Base-by-base conservation (phyloP, 2,329 filamentous ascomycete genomes). In the Ceratocystis albifundus region DNA sequence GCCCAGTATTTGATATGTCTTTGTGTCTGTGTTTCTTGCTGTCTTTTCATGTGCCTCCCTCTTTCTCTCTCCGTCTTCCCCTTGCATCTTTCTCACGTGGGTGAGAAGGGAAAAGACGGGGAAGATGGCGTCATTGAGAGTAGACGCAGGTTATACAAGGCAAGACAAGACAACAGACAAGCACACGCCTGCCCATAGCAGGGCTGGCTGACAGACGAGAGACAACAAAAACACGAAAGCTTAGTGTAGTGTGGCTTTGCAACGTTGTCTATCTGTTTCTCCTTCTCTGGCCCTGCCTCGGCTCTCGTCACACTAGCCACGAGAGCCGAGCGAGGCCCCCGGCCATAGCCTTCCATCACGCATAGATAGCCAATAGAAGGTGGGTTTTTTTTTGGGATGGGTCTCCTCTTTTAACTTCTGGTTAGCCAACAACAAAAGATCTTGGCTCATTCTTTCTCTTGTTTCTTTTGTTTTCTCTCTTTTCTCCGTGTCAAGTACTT, bases 401-500 rank as follows among this genome's bases (percentile, higher is more conserved):
- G 20, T 20, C 20, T 41, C 41, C 20, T 61, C 57, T 44, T 61
- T 41, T 44, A 8, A 22, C 28, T 61, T 44, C 8, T 61, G 20
- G 28, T 12, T 22, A 45, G 59, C 32, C 59, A 61, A 44, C 15
- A 44, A 61, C 59, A 61, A 57, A 57, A 57, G 53, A 28, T 57
- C 53, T 57, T 57, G 53, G 53, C 53, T 57, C 10, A 2, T 41
- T 59, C 30, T 59, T 59, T 59, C 22, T 10, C 17, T 59, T 59
- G 17, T 15, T 61, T 62, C 22, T 15, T 44, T 62, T 62, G 20
- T 45, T 45, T 45, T 22, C 32, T 44, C 30, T 45, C n/a, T 62
- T 62, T 45, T 62, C 41, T 62, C 59, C 17, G 32, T 62, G 53
- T 57, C 53, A 57, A 57, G 36, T 41, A 15, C 36, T 12, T 41